Evolutionary conservation across 208 protist genomes (phyloP).

Genomic region (Endotrypanum monterogeii): DNA sequence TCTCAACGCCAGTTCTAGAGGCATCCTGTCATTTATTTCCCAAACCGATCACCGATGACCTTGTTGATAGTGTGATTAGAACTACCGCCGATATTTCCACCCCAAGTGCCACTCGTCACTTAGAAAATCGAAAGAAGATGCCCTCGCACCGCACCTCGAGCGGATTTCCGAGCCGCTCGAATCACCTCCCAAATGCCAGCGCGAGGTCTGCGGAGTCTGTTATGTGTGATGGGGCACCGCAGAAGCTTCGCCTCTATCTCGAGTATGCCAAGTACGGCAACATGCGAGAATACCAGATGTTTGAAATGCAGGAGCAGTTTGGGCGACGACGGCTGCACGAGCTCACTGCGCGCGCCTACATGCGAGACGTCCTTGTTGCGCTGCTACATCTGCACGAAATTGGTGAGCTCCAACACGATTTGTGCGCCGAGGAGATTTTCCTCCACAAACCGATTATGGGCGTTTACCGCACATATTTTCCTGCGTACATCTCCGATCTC

Average conservation of each 20-base stretch:
- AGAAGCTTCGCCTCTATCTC: constrained; percentile 63
- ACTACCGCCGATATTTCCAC: not conserved
- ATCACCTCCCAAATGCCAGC: not conserved
- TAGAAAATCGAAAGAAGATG: constrained; percentile 5
- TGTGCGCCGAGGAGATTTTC: constrained; percentile 73
- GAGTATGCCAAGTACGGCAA: constrained; percentile 72
- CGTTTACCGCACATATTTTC: constrained; percentile 69
- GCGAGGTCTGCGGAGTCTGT: not conserved
- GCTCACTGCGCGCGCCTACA: constrained; percentile 67
- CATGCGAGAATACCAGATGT: constrained; percentile 47
- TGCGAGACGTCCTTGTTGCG: constrained; percentile 79
- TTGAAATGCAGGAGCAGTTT: constrained; percentile 59
- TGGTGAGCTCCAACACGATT: constrained; percentile 69
- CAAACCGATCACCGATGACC: not conserved
- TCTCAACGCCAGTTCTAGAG: constrained; percentile 19
- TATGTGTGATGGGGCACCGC: not conserved
- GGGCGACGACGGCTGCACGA: constrained; percentile 63
- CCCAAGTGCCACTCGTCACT: not conserved
- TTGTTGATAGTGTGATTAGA: not conserved
- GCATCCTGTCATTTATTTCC: constrained; percentile 27
- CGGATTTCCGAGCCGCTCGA: constrained; percentile 1
- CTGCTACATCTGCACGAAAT: constrained; percentile 79
- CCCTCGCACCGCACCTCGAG: not conserved
- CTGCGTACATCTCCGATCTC: constrained; percentile 80
- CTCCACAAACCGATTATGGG: constrained; percentile 39